Base-by-base conservation (phyloP, 73 alveolate genomes). In the Diophrys appendiculata region DNA sequence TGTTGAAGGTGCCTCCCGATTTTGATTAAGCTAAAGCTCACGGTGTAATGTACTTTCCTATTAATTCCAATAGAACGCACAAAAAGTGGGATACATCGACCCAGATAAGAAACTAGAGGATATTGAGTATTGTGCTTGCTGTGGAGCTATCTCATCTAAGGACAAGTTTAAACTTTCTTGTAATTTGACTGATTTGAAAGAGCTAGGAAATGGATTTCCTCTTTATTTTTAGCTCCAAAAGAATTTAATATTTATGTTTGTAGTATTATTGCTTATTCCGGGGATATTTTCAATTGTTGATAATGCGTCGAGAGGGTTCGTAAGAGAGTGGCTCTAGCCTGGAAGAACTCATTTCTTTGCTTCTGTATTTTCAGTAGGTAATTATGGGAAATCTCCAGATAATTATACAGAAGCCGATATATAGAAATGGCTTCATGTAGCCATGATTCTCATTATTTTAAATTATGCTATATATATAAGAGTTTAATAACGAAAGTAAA, bases 131-230 rank as follows among this genome's bases (percentile, higher is more conserved):
- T n/a, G n/a, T n/a, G n/a, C n/a, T n/a, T n/a, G n/a, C n/a, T n/a
- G n/a, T n/a, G n/a, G n/a, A n/a, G n/a, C n/a, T n/a, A n/a, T n/a
- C n/a, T n/a, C n/a, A n/a, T n/a, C n/a, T n/a, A n/a, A n/a, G n/a
- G n/a, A n/a, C n/a, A n/a, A n/a, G n/a, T n/a, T n/a, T n/a, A n/a
- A n/a, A n/a, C n/a, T n/a, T n/a, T n/a, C n/a, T n/a, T n/a, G n/a
- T n/a, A 67, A 65, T 11, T 23, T 26, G 27, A 52, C 25, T 22
- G 85, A 77, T 28, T 33, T 77, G 24, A 77, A 65, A 23, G 80
- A 78, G 65, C 73, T 78, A 18, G 87, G 87, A 3, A 32, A 68
- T 27, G 87, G 87, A 52, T 78, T 78, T 32, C 87, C 87, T 18
- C 64, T 78, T 1, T 78, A 78, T 29, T 78, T 26, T 32, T 32